Evolutionary conservation across 1,284 basidiomycete genomes (phyloP), one percentile per base, ranked within the genome.

Genomic region (Malassezia brasiliensis): DNA sequence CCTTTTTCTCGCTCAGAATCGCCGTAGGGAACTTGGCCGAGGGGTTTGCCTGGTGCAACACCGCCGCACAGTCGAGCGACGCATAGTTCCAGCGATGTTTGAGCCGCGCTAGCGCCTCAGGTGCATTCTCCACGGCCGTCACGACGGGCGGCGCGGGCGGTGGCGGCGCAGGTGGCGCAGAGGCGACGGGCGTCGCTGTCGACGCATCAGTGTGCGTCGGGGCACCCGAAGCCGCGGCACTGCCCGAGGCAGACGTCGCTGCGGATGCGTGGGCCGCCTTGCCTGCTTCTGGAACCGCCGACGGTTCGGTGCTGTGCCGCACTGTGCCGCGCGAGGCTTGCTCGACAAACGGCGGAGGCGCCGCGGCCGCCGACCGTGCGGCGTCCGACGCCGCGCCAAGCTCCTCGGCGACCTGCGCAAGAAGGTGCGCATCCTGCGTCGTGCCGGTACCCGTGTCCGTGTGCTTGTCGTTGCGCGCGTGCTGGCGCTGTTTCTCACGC

Each of bases 41-140:
- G 28, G 83, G 82, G 69, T 91, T 90, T 0, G 88, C 80, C 2
- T 82, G 81, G 75, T 94, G 90, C 15, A 96, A 84, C 2, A 89
- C 85, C 1, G 91, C 90, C 0, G 88, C 90, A 72, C 93, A 98
- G 75, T 96, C 93, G 57, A 85, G 75, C 38, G 84, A 85, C 32
- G 93, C 93, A 69, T 94, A 96, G 76, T 98, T 94, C 80, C 91
- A 94, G 8, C 72, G 68, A 34, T 74, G 70, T 40, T 66, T 66
- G 19, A 74, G 62, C 37, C 60, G 62, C 3, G 55, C 57, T 3
- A 73, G 56, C 15, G 62, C 59, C 9, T 52, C 35, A 3, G 53
- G 31, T 7, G 70, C 59, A 28, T 72, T 63, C 38, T 60, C 59
- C 14, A 53, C 32, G 2, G 65, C 65, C 7, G 20, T 19, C 9